These are phyloP conservation scores for Metschnikowia vanudenii DNA, from an alignment of 805 yeast genomes.

Conservation along the genomic window DNA sequence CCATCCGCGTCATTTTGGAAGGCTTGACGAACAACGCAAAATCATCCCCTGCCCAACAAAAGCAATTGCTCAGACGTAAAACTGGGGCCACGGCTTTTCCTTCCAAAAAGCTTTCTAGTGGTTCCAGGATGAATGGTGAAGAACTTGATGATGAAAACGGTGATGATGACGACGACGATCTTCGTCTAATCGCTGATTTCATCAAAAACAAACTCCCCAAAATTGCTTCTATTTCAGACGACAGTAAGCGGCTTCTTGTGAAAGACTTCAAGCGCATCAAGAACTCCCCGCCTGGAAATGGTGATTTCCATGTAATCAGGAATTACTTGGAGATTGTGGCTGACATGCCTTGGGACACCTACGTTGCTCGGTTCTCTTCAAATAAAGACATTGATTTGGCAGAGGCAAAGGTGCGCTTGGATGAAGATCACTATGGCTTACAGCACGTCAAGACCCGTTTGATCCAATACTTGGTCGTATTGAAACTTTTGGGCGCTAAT, in stretches of 20 bases:
- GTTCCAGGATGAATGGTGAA: not conserved
- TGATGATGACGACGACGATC: constrained; percentile 46
- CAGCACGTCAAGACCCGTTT: constrained; percentile 71
- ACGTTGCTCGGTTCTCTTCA: constrained; percentile 28
- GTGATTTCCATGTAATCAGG: constrained; percentile 63
- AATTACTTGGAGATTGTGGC: constrained; percentile 63
- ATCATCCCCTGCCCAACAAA: constrained; percentile 9
- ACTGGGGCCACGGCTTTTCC: constrained; percentile 1
- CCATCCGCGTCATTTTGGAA: constrained; percentile 50
- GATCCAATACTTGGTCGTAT: constrained; percentile 75
- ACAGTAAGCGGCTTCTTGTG: constrained; percentile 38
- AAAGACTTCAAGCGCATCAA: constrained; percentile 56
- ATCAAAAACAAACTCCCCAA: constrained; percentile 37
- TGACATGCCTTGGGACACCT: constrained; percentile 62
- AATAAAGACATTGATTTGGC: constrained; percentile 51
- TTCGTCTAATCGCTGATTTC: constrained; percentile 36
- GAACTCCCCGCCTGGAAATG: constrained; percentile 48
- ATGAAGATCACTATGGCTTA: constrained; percentile 78
- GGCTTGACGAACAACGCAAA: constrained; percentile 35
- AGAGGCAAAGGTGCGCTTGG: constrained; percentile 55
- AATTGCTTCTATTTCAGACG: constrained; percentile 33
- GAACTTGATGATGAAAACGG: constrained; percentile 27
- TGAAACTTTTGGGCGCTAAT: constrained; percentile 52
- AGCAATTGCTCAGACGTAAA: constrained; percentile 13
- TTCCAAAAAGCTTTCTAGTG: not conserved